phyloP scores from a whole-genome alignment of 768 basidiomycete genomes.

The Auricularia cornea region DNA sequence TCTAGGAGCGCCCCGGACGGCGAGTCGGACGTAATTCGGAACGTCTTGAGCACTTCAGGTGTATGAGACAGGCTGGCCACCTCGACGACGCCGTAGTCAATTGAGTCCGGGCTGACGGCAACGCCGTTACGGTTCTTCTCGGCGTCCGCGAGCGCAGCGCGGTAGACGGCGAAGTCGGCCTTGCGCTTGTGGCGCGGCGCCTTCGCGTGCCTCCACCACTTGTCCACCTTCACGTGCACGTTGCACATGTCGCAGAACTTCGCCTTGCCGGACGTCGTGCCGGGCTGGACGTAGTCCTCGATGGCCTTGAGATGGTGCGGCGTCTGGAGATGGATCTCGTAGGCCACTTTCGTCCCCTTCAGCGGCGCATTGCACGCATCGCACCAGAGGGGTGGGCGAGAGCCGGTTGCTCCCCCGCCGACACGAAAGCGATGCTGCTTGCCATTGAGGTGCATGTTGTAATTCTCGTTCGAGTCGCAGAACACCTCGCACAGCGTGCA shows the following conservation, averaged over 20 bases:
- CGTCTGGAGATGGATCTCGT: neutral
- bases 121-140: conserved; percentile 49
- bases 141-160: conserved; percentile 39
- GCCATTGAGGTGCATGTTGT: neutral
- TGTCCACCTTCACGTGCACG: neutral
- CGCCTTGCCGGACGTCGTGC: neutral
- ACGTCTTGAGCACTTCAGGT: neutral
- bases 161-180: conserved; percentile 32
- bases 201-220: neutral
- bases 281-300: neutral
- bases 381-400: neutral
- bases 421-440: neutral
- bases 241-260: neutral
- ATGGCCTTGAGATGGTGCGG: neutral
- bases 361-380: neutral
- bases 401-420: neutral
- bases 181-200: conserved; percentile 26
- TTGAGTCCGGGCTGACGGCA: conserved; percentile 27
- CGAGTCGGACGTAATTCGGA: neutral
- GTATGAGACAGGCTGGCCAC: conserved; percentile 16
- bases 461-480: neutral
- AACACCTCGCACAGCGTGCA: neutral
- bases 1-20: accelerated
- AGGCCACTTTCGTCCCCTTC: neutral
- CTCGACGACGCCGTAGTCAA: conserved; percentile 49